Base-by-base conservation (phyloP, 2,329 filamentous ascomycete species). In the Talaromyces sp. region DNA sequence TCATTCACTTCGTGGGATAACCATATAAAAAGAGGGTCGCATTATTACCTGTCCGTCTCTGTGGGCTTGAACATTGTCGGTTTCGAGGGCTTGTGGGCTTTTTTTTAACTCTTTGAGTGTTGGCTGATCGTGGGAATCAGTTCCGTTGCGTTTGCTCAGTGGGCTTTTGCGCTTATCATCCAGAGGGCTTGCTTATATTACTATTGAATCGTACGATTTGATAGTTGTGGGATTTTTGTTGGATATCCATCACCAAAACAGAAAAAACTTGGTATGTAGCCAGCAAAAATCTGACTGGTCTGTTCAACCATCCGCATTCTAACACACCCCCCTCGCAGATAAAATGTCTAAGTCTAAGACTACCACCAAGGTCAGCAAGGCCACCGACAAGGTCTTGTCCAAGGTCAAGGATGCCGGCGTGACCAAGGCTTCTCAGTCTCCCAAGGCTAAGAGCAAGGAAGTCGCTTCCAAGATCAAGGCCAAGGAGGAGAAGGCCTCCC, bases 391-490 rank as follows among this genome's bases (percentile, higher is more conserved):
- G 72, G 67, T 73, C 66, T 62, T 80, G 65, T 73, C 67, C 70
- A 80, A 80, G 71, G 78, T 79, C 68, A 80, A 80, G 73, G 73
- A 75, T 65, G 72, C 73, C 61, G 77, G 72, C 63, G 73, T 80
- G 59, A 72, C 72, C 65, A 81, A 80, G 72, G 65, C 75, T 50
- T 70, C 77, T 57, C 69, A 78, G 68, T 74, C 72, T 60, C 69
- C 73, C 35, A 78, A 78, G 68, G 65, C 71, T 58, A 78, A 79
- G 75, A 75, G 74, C 73, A 79, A 79, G 70, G 70, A 74, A 61
- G 67, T 78, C 58, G 76, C 77, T 62, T 73, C 72, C 62, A 72
- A 77, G 63, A 66, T 75, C 57, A 68, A 74, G 59, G 53, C 52
- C 27, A 62, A 62, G 56, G 57, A 57, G 31, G 53, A 62, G 57